Percentiles rank a stretch among this genome's conserved stretches.
Conservation (phyloP, 495 filamentous ascomycete genomes). For the Cairneyella variabilis region DNA sequence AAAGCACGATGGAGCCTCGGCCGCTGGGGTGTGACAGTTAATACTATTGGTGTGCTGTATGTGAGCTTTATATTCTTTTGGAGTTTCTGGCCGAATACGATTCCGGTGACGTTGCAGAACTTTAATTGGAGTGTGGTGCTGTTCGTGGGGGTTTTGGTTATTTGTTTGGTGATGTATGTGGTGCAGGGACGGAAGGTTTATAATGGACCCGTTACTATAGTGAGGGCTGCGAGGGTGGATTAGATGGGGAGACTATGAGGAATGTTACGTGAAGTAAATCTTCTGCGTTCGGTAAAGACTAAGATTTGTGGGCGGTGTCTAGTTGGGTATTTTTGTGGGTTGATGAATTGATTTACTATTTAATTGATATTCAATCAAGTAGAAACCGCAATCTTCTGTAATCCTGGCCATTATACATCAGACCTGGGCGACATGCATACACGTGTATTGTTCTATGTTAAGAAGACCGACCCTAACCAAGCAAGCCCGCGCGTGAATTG, state of each 20-base stretch:
- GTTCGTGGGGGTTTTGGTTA: conserved; percentile 30
- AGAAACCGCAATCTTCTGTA: no score
- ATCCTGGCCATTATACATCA: no score
- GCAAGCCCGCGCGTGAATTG: no score
- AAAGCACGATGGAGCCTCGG: conserved; percentile 33
- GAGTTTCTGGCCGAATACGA: conserved; percentile 38
- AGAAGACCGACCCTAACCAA: no score
- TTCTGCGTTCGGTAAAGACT: background rate
- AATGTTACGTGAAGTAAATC: background rate
- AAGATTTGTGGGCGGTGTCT: no score
- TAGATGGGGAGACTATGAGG: background rate
- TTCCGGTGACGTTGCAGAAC: conserved; percentile 29
- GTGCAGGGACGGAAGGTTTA: conserved; percentile 34
- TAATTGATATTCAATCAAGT: no score
- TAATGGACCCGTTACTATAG: conserved; percentile 29
- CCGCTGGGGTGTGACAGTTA: conserved; percentile 35
- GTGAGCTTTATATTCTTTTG: conserved; percentile 39
- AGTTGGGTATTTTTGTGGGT: no score
- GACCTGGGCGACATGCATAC: no score
- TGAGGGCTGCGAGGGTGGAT: background rate
- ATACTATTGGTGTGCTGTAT: conserved; percentile 35
- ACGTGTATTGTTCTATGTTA: no score
- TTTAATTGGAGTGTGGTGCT: conserved; percentile 43
- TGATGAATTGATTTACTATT: no score
- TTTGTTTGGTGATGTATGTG: conserved; percentile 35